Evolutionary conservation across 2,329 filamentous ascomycete genomes (phyloP).

Genomic region (Monosporascus sp.): DNA sequence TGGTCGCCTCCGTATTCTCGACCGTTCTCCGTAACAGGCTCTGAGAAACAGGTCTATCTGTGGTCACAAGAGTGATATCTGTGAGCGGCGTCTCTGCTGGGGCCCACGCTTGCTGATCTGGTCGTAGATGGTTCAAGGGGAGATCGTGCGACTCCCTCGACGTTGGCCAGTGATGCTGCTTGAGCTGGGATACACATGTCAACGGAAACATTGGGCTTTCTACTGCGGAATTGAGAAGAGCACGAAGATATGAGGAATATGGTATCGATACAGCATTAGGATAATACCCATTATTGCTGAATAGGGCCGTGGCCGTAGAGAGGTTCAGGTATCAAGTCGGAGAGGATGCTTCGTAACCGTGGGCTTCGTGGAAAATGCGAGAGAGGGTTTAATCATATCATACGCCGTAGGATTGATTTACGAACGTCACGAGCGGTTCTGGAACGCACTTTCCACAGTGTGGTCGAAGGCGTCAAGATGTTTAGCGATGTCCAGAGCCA

Average conservation of each 20-base stretch:
- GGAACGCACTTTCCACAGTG: too few relatives aligned
- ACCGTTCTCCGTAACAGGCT: constrained; percentile 10
- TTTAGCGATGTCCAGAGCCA: too few relatives aligned
- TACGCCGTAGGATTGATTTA: too few relatives aligned
- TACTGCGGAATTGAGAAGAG: constrained; percentile 4
- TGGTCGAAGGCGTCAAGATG: too few relatives aligned
- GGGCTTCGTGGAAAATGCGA: neutral
- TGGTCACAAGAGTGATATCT: constrained; percentile 11
- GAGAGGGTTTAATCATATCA: neutral
- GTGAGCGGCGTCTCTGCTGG: constrained; percentile 6
- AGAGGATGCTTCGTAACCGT: neutral
- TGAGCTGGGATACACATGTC: constrained; percentile 13
- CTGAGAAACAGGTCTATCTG: constrained; percentile 4
- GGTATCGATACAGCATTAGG: constrained; percentile 11
- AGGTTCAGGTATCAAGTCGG: constrained; percentile 3
- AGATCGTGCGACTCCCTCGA: constrained; percentile 3
- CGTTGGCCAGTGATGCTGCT: constrained; percentile 6
- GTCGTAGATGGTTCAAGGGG: neutral
- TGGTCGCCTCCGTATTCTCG: constrained; percentile 15
- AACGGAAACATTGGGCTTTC: constrained; percentile 12
- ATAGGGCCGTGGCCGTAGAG: constrained; percentile 10
- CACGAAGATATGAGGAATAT: constrained; percentile 5
- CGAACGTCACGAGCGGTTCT: too few relatives aligned
- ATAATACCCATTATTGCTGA: constrained; percentile 15
- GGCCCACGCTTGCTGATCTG: neutral